Evolutionary conservation across 1,139 yeast genomes (phyloP).

Genomic region (Nadsonia starkeyi-henricii): DNA sequence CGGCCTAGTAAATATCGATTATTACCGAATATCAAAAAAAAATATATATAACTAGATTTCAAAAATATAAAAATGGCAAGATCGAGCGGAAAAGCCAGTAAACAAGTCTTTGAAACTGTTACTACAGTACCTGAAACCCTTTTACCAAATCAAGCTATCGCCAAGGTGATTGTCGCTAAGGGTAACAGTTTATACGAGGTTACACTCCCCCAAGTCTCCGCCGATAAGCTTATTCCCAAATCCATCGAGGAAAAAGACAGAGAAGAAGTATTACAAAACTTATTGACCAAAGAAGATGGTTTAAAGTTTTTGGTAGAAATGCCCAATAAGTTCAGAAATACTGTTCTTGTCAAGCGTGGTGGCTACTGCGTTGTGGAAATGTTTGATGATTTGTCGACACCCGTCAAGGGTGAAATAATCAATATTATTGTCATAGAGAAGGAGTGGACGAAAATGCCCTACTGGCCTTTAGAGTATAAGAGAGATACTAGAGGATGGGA

Average conservation of each 20-base stretch:
- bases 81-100: constrained; percentile 13
- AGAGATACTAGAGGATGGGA: constrained; percentile 15
- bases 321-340: constrained; percentile 26
- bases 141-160: constrained; percentile 19
- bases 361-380: constrained; percentile 23
- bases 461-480: constrained; percentile 25
- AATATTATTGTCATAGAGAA: constrained; percentile 23
- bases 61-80: constrained; percentile 13
- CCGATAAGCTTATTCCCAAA: constrained; percentile 8
- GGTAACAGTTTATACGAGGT: constrained; percentile 24
- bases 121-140: constrained; percentile 22
- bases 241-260: constrained; percentile 5
- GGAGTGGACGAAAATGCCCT: constrained; percentile 24
- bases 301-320: constrained; percentile 18
- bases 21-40: no score
- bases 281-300: constrained; percentile 3
- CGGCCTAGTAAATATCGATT: no score
- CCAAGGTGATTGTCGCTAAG: constrained; percentile 18
- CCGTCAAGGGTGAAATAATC: constrained; percentile 23
- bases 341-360: constrained; percentile 26
- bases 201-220: constrained; percentile 15
- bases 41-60: no score
- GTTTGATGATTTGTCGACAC: constrained; percentile 14
- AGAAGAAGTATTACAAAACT: neutral
- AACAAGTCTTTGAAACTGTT: constrained; percentile 14